A percentile compares a stretch with the other conserved stretches of the same genome.
Evolutionary conservation across 176 grass and related monocot genomes (phyloP).

Genomic region (Eremochloa ophiuroides): DNA sequence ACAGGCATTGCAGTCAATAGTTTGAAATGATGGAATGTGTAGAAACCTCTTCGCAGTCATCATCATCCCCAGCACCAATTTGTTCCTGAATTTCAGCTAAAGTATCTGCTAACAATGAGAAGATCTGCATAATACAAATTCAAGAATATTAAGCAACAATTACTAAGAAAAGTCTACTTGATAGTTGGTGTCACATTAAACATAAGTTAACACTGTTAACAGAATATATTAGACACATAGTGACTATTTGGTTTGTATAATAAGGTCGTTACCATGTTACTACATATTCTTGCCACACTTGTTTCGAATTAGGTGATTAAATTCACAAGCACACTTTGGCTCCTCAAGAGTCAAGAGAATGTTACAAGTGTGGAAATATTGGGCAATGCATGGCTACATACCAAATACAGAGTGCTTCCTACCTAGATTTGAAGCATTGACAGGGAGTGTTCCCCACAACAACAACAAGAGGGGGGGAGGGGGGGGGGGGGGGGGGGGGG

Average conservation of each 20-base stretch:
- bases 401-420: neutral
- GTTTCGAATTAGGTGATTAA: neutral
- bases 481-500: no score
- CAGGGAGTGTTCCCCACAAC: no score
- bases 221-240: neutral
- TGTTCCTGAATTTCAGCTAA: slow-evolving; percentile 85
- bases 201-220: neutral
- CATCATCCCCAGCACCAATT: slow-evolving; percentile 50
- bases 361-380: neutral
- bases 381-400: neutral
- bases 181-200: neutral
- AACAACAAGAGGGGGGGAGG: no score
- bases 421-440: neutral
- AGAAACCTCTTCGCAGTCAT: slow-evolving; percentile 54
- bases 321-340: neutral
- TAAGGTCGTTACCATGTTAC: neutral
- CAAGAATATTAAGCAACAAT: neutral
- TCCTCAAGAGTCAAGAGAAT: neutral
- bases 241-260: neutral
- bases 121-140: slow-evolving; percentile 69
- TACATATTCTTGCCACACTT: neutral
- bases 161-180: neutral
- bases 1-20: neutral
- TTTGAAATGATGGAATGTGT: neutral
- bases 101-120: slow-evolving; percentile 72